Percentiles rank a stretch among this genome's conserved stretches.
Conservation (phyloP, 192 early-diverging fungal genomes). For the Paraglomus occultum region DNA sequence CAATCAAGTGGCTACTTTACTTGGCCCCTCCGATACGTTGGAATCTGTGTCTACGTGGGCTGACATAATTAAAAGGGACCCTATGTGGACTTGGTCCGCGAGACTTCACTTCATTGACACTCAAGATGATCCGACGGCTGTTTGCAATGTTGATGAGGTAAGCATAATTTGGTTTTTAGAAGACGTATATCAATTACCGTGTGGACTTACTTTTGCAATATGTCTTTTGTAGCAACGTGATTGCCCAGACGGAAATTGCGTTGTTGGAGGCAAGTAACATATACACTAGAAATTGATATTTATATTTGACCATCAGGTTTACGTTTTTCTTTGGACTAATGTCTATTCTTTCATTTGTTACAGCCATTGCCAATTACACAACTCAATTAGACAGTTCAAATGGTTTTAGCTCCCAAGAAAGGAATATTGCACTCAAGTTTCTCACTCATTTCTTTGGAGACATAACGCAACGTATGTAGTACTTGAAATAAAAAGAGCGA, state of each 20-base stretch:
- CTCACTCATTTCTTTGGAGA: constrained; percentile 21
- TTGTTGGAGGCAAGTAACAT: constrained; percentile 25
- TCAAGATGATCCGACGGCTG: constrained; percentile 3
- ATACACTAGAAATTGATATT: not conserved
- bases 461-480: constrained; percentile 24
- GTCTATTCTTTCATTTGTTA: not conserved
- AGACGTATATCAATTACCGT: not conserved
- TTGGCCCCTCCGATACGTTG: not conserved
- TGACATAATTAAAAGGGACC: not conserved
- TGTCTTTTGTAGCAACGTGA: not conserved
- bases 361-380: constrained; percentile 22
- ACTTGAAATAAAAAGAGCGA: not conserved
- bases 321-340: too few relatives aligned
- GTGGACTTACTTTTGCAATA: not conserved
- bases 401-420: not conserved
- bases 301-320: not conserved
- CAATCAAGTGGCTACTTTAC: not conserved
- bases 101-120: constrained; percentile 14
- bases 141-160: constrained; percentile 6
- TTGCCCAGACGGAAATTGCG: not conserved
- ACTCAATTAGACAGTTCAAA: constrained; percentile 9
- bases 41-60: not conserved
- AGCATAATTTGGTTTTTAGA: not conserved
- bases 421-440: constrained; percentile 13
- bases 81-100: not conserved